Conservation (phyloP, 768 basidiomycete genomes). For the Naganishia friedmannii region DNA sequence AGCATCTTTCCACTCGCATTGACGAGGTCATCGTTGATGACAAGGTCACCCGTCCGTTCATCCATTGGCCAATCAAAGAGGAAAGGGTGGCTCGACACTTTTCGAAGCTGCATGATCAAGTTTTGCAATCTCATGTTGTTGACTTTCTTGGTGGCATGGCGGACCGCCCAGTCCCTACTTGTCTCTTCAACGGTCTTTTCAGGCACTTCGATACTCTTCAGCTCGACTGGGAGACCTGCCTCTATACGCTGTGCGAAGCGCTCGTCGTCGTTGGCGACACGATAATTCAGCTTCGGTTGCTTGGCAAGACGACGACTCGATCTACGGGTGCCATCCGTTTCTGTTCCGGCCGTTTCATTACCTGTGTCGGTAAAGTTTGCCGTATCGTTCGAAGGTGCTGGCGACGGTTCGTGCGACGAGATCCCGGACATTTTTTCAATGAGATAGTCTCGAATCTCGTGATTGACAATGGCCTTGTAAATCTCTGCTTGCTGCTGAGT, state of each 20-base stretch:
- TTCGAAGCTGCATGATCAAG: slow-evolving; percentile 92
- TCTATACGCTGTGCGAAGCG: slow-evolving; percentile 50
- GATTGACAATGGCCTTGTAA: slow-evolving; percentile 73
- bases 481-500: slow-evolving; percentile 77
- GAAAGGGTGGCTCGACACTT: slow-evolving; percentile 84
- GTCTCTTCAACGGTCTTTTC: slow-evolving; percentile 59
- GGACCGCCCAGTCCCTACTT: slow-evolving; percentile 61
- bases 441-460: slow-evolving; percentile 61
- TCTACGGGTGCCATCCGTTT: slow-evolving; percentile 34
- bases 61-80: slow-evolving; percentile 80
- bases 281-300: slow-evolving; percentile 44
- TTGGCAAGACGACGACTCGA: slow-evolving; percentile 34
- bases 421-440: slow-evolving; percentile 56
- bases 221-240: slow-evolving; percentile 41
- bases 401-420: slow-evolving; percentile 19
- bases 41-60: slow-evolving; percentile 60
- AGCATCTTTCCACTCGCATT: slow-evolving; percentile 96
- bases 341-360: slow-evolving; percentile 38
- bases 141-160: slow-evolving; percentile 68
- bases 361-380: slow-evolving; percentile 9
- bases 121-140: slow-evolving; percentile 94
- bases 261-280: slow-evolving; percentile 49
- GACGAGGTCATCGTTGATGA: slow-evolving; percentile 75
- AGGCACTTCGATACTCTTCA: slow-evolving; percentile 39
- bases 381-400: slow-evolving; percentile 12